These are phyloP conservation scores for Fusarium compactum DNA, from an alignment of 2,329 filamentous ascomycete species.

Conservation along the genomic window DNA sequence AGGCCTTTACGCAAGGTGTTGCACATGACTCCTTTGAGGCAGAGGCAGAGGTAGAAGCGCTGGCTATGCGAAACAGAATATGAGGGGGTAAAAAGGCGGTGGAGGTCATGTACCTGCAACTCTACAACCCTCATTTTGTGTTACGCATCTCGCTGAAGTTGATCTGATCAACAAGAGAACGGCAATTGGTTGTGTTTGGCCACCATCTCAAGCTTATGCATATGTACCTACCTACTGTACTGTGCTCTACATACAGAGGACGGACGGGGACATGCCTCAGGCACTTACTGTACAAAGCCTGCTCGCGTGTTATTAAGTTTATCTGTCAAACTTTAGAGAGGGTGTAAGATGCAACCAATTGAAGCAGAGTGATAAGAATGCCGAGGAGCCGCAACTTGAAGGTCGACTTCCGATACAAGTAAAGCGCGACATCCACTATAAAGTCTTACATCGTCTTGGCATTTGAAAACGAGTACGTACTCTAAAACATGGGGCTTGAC, in stretches of 20 bases:
- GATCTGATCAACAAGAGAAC: conserved; percentile 15
- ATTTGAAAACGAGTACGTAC: conserved; percentile 2
- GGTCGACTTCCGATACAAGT: conserved; percentile 42
- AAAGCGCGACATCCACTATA: conserved; percentile 31
- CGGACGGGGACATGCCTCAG: conserved; percentile 21
- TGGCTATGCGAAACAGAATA: conserved; percentile 22
- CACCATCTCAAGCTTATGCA: conserved; percentile 1
- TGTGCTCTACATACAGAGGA: not conserved
- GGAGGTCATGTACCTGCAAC: conserved; percentile 26
- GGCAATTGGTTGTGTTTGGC: conserved; percentile 13
- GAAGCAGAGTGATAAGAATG: conserved; percentile 31
- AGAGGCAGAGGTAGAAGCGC: conserved; percentile 12
- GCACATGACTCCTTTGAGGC: conserved; percentile 40
- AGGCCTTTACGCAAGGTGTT: conserved; percentile 15
- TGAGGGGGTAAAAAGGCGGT: conserved; percentile 34
- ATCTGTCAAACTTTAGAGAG: conserved; percentile 23
- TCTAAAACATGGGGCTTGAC: not conserved
- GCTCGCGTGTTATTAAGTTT: conserved; percentile 1
- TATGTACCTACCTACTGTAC: not conserved
- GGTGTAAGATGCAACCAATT: conserved; percentile 28
- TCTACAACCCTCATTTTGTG: conserved; percentile 25
- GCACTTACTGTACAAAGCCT: conserved; percentile 7
- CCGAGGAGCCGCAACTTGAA: conserved; percentile 40
- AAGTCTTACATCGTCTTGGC: conserved; percentile 22
- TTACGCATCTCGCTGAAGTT: conserved; percentile 19